Evolutionary conservation across 2,329 filamentous ascomycete species (phyloP).

Genomic region (Calonectria henricotiae): DNA sequence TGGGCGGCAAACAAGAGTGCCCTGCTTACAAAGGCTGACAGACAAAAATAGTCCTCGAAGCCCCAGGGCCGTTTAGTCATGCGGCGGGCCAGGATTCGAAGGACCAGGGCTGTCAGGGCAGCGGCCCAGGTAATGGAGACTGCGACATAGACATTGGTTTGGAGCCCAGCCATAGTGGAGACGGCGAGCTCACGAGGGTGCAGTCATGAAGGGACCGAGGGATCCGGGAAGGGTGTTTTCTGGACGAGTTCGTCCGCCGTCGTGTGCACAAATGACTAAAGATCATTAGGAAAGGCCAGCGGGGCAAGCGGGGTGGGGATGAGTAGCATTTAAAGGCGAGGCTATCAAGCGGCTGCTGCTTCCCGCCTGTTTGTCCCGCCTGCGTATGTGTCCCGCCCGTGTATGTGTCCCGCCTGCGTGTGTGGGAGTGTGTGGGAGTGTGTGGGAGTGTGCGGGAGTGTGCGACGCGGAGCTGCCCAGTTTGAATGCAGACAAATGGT

Average conservation of each 20-base stretch:
- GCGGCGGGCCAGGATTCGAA: constrained; percentile 44
- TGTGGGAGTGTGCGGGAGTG: neutral
- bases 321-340: constrained; percentile 20
- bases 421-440: no score
- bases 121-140: constrained; percentile 48
- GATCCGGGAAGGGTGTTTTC: neutral
- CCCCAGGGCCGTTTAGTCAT: constrained; percentile 49
- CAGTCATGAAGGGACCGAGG: constrained; percentile 17
- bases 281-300: neutral
- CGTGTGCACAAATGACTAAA: constrained; percentile 24
- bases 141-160: constrained; percentile 45
- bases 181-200: constrained; percentile 26
- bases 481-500: neutral
- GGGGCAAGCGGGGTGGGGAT: constrained; percentile 11
- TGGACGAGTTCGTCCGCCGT: neutral
- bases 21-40: constrained; percentile 43
- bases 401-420: neutral
- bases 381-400: no score
- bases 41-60: constrained; percentile 48
- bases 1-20: no score
- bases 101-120: constrained; percentile 39
- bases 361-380: neutral
- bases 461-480: neutral
- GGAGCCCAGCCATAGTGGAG: constrained; percentile 47
- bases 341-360: neutral